Base-by-base conservation (phyloP, 2,329 filamentous ascomycete genomes). In the Cordyceps militaris region DNA sequence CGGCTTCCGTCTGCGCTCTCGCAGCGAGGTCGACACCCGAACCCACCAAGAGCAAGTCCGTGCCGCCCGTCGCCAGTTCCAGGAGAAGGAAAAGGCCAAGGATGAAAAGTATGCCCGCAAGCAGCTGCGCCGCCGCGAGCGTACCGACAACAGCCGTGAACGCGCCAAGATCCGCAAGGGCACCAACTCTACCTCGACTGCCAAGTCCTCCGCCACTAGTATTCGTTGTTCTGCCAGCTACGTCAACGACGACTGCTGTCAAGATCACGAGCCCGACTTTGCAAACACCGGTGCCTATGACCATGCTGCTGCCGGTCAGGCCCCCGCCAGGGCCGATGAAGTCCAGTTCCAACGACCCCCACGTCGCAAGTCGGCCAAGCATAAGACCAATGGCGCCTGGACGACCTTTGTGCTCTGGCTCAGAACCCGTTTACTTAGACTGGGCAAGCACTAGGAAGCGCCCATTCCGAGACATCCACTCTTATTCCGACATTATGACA, bases 331-430 rank as follows among this genome's bases (percentile, higher is more conserved):
- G 14, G 74, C 76, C 19, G 73, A 76, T 19, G 73, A 75, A 3
- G 73, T 77, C 19, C 69, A 70, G 14, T 79, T 80, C 58, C 70
- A 75, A 57, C 70, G 70, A 38, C 72, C 71, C 4, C 68, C 71
- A 38, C 72, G 79, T 58, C 71, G 70, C 59, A 76, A 71, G 64
- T 74, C 74, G 8, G 75, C 80, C 58, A 86, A 85, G 73, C 77
- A 75, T 63, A 83, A 80, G 71, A 86, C 83, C 1, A 80, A 81
- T 60, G 76, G 79, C 61, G 77, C 82, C 40, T 87, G 83, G 83
- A 84, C 80, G 8, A 78, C 77, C 23, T 85, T 87, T 63, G 74
- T 86, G 52, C 74, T 87, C 57, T 87, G 84, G 84, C 67, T 87
- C 26, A 75, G 83, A 60, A 86, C 83, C n/a, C 69, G 73, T 56